A percentile compares a stretch with the other conserved stretches of the same genome.
phyloP scores from a whole-genome alignment of 305 asterid species.

The Fraxinus dipetala region DNA sequence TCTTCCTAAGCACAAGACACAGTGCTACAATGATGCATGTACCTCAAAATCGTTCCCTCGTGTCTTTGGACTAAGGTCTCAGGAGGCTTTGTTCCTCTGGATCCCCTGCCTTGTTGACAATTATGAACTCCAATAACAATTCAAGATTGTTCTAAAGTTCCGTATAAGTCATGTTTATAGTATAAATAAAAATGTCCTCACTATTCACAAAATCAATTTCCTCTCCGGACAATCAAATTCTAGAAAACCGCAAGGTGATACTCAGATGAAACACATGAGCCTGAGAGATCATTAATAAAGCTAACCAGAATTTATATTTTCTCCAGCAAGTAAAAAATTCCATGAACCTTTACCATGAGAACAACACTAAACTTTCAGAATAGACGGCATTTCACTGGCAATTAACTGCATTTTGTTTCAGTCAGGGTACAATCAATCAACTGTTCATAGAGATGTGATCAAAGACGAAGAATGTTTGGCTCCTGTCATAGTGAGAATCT shows the following conservation, averaged over 20 bases:
- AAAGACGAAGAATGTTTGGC: neutral
- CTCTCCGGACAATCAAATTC: neutral
- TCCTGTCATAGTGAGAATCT: neutral
- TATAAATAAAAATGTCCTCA: neutral
- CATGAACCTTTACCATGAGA: neutral
- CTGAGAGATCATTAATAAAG: neutral
- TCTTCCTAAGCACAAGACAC: neutral
- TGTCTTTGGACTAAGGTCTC: constrained; percentile 10
- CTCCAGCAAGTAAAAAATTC: neutral
- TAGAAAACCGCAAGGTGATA: neutral
- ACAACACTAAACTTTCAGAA: neutral
- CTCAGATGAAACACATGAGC: neutral
- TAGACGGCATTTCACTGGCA: neutral
- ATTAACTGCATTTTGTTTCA: neutral
- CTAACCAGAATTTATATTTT: neutral
- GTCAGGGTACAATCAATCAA: neutral
- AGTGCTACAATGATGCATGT: neutral
- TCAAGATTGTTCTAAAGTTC: neutral
- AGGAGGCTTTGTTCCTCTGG: neutral
- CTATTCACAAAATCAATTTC: neutral
- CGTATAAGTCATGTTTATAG: neutral
- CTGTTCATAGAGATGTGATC: neutral
- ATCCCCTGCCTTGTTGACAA: neutral
- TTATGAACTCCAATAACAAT: neutral
- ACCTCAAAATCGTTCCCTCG: neutral